Evolutionary conservation across 164 flowering plant species (phyloP).

Genomic region (Magnolia kwangsiensis): DNA sequence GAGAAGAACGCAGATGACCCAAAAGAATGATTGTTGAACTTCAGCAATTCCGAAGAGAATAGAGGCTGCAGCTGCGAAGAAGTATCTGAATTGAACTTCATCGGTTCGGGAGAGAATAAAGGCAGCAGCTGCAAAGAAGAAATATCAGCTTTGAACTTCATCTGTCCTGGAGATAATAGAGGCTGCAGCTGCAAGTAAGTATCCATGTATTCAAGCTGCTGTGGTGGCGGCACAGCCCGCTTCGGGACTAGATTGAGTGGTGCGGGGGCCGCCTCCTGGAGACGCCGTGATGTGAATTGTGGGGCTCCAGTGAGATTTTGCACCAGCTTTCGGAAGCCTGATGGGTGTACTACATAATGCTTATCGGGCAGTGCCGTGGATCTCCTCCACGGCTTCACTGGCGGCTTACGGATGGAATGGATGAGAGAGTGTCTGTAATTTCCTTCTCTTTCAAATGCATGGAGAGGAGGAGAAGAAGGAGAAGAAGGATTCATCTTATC

Average conservation of each 20-base stretch:
- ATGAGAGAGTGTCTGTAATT: conserved; percentile 5
- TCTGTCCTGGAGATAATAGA: too few relatives aligned
- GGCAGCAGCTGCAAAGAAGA: neutral
- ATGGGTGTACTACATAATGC: conserved; percentile 30
- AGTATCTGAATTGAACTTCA: neutral
- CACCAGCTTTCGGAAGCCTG: conserved; percentile 30
- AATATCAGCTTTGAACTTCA: too few relatives aligned
- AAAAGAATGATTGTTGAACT: neutral
- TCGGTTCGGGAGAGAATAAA: neutral
- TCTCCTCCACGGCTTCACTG: conserved; percentile 26
- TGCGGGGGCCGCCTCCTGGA: conserved; percentile 24
- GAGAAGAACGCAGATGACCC: neutral
- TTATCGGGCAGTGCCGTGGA: conserved; percentile 23
- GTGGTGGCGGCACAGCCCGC: neutral
- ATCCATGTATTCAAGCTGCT: neutral
- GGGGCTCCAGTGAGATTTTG: conserved; percentile 36
- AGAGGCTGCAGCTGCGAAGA: neutral
- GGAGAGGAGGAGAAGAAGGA: neutral
- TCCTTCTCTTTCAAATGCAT: neutral
- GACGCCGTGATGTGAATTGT: conserved; percentile 14
- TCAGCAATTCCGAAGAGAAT: neutral
- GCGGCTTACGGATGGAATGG: conserved; percentile 24
- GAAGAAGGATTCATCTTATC: neutral
- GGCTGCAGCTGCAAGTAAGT: neutral
- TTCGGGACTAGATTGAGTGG: conserved; percentile 10